A percentile compares a stretch with the other conserved stretches of the same genome.
Conservation (phyloP, 257 asterid species). For the Echites panduratus region DNA sequence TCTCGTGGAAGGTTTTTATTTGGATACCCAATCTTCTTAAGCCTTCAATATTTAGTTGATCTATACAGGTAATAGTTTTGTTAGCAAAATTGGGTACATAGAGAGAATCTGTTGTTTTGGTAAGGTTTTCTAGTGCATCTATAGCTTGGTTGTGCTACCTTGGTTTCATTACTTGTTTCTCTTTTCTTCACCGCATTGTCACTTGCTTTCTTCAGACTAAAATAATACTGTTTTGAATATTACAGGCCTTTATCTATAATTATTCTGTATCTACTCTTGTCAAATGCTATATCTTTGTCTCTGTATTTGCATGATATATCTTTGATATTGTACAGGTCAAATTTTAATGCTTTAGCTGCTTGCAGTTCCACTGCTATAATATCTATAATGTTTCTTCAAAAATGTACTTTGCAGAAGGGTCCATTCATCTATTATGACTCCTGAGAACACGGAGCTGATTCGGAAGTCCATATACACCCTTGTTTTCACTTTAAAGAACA, state of each 20-base stretch:
- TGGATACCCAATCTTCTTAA: neutral
- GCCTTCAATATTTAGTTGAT: neutral
- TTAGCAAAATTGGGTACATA: neutral
- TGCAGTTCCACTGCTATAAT: too few species aligned
- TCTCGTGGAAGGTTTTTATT: too few species aligned
- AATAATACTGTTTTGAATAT: neutral
- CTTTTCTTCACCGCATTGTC: neutral
- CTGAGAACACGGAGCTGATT: conserved; percentile 80
- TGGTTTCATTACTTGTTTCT: neutral
- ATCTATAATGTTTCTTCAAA: neutral
- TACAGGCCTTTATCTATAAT: neutral
- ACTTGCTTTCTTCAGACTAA: neutral
- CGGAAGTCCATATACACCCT: conserved; percentile 83
- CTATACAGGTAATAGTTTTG: neutral
- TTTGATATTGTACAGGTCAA: too few species aligned
- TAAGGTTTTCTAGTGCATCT: neutral
- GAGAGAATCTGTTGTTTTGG: neutral
- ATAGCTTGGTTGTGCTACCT: neutral
- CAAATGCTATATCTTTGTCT: neutral
- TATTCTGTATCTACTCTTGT: neutral
- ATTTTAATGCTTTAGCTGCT: neutral
- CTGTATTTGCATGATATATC: too few species aligned
- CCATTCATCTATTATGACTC: conserved; percentile 74
- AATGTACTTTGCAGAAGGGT: conserved; percentile 53
- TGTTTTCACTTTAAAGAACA: conserved; percentile 82